phyloP scores from a whole-genome alignment of 768 basidiomycete genomes.

The Rhodotorula babjevae region DNA sequence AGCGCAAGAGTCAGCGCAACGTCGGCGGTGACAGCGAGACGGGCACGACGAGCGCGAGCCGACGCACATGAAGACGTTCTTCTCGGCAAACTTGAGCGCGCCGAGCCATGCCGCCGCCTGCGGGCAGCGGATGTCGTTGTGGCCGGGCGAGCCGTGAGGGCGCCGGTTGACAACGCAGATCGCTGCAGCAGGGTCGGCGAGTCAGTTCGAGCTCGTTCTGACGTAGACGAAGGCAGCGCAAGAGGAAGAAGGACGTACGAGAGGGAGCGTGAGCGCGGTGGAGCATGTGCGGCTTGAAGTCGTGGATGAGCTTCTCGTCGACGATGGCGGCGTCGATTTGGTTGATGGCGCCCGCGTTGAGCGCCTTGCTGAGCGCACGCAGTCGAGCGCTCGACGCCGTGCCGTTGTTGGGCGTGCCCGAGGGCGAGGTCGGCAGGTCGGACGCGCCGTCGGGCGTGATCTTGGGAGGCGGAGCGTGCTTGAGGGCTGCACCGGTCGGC shows the following conservation, averaged over 20 bases:
- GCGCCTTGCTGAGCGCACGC: slow-evolving; percentile 26
- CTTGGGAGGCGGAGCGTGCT: not conserved
- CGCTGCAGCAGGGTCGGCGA: slow-evolving; percentile 51
- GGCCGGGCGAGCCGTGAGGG: slow-evolving; percentile 54
- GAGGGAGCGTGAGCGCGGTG: slow-evolving; percentile 48
- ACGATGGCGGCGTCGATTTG: slow-evolving; percentile 50
- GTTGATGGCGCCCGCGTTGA: slow-evolving; percentile 48
- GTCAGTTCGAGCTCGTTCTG: not conserved
- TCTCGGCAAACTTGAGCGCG: slow-evolving; percentile 58
- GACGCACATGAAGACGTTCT: slow-evolving; percentile 61
- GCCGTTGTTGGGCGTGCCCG: slow-evolving; percentile 9
- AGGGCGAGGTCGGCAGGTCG: not conserved
- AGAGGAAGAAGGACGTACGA: slow-evolving; percentile 11
- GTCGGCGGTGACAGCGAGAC: not conserved
- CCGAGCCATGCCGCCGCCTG: slow-evolving; percentile 68
- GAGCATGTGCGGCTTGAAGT: slow-evolving; percentile 61
- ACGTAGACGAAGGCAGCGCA: no score
- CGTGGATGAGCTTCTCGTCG: slow-evolving; percentile 51
- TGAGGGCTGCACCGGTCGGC: not conserved
- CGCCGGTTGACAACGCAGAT: slow-evolving; percentile 64
- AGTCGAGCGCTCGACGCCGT: slow-evolving; percentile 21
- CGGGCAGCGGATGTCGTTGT: slow-evolving; percentile 52
- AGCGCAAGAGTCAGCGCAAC: not conserved
- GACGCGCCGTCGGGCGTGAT: not conserved
- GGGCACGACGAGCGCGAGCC: no score